Evolutionary conservation across 2,329 filamentous ascomycete species (phyloP).

Genomic region (Aspergillus udagawae): DNA sequence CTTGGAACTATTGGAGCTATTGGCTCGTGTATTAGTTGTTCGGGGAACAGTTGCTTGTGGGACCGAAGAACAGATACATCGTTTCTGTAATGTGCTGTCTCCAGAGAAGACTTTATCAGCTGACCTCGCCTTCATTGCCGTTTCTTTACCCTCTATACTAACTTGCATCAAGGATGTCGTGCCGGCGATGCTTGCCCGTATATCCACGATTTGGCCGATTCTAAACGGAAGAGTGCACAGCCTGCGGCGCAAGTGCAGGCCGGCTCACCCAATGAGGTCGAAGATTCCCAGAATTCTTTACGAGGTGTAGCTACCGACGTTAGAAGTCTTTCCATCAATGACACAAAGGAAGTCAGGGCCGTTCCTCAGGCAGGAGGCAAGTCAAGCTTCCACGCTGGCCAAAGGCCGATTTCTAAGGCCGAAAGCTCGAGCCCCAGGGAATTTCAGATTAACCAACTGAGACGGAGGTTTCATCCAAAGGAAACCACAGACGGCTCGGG

Average conservation of each 20-base stretch:
- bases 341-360: slow-evolving; percentile 25
- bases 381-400: slow-evolving; percentile 35
- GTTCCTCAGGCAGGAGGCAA: slow-evolving; percentile 41
- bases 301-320: slow-evolving; percentile 11
- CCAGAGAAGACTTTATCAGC: background rate
- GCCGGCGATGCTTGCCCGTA: slow-evolving; percentile 50
- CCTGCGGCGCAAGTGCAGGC: slow-evolving; percentile 12
- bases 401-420: slow-evolving; percentile 62
- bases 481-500: slow-evolving; percentile 47
- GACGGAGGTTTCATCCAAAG: slow-evolving; percentile 58
- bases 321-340: slow-evolving; percentile 16
- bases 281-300: slow-evolving; percentile 2
- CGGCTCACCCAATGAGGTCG: slow-evolving; percentile 8
- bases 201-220: slow-evolving; percentile 39
- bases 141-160: slow-evolving; percentile 12
- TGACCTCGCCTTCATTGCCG: background rate
- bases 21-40: background rate
- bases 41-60: background rate
- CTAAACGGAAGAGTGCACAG: slow-evolving; percentile 12
- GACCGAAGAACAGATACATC: background rate
- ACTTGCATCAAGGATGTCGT: slow-evolving; percentile 45
- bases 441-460: slow-evolving; percentile 72
- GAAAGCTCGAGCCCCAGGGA: slow-evolving; percentile 65
- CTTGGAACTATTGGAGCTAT: background rate
- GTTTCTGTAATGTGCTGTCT: background rate